Conservation (phyloP, 2,329 filamentous ascomycete genomes). For the Ophiostoma pallidulum region DNA sequence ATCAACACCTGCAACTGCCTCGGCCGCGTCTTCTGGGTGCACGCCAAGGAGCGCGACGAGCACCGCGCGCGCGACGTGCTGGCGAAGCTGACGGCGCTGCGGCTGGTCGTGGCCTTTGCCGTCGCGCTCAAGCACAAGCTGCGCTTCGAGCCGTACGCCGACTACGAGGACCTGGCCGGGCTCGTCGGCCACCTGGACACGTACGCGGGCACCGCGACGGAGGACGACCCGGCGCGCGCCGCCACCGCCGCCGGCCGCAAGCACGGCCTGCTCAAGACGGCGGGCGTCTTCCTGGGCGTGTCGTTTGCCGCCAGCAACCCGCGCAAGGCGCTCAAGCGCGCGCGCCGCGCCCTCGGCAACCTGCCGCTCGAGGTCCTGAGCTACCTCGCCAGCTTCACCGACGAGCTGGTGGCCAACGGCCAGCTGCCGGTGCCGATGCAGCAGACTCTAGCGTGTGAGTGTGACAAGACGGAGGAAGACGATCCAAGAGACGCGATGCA, state of each 20-base stretch:
- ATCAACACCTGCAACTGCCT: slow-evolving; percentile 55
- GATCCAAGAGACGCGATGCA: too few relatives aligned
- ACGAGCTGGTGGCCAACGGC: slow-evolving; percentile 42
- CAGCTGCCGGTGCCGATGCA: slow-evolving; percentile 38
- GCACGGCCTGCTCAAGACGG: slow-evolving; percentile 36
- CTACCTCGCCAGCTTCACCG: slow-evolving; percentile 54
- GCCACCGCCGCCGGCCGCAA: slow-evolving; percentile 17
- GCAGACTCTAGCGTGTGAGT: slow-evolving; percentile 36
- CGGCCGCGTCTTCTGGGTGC: slow-evolving; percentile 74
- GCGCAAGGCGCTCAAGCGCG: slow-evolving; percentile 56
- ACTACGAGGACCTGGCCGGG: slow-evolving; percentile 55
- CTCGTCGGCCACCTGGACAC: slow-evolving; percentile 57
- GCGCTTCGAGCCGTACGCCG: slow-evolving; percentile 61
- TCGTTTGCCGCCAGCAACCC: slow-evolving; percentile 61
- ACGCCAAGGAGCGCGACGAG: slow-evolving; percentile 52
- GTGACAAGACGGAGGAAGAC: too few relatives aligned
- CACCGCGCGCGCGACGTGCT: slow-evolving; percentile 53
- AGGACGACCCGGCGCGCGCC: slow-evolving; percentile 28
- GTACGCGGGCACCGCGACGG: slow-evolving; percentile 42
- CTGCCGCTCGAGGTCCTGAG: slow-evolving; percentile 63
- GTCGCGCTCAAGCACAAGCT: slow-evolving; percentile 62
- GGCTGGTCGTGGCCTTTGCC: slow-evolving; percentile 61
- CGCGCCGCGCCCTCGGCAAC: slow-evolving; percentile 59
- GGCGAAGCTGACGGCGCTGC: slow-evolving; percentile 57
- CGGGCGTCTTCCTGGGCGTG: slow-evolving; percentile 56